Evolutionary conservation across 2,329 filamentous ascomycete species (phyloP), one percentile per base, ranked within the genome.

Genomic region (Diaporthe sp.): DNA sequence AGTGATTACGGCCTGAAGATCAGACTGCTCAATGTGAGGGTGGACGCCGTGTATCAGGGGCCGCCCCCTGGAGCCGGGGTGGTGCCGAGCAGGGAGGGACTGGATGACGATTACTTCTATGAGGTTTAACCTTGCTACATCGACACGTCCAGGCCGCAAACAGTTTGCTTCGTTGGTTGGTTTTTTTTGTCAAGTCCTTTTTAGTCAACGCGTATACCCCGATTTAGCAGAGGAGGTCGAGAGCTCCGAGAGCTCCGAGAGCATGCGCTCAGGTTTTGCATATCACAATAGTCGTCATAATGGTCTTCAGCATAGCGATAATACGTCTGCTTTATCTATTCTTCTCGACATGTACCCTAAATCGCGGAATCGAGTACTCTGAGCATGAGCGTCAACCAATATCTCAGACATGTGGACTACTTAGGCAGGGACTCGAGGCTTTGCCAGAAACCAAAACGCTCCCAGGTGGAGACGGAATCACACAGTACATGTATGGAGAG

Each of bases 31-130:
- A 99, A 98, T 84, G 94, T 99, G 57, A 89, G 95, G 73, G 94
- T 96, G 85, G 95, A 98, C 82, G 94, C 91, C 70, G 88, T 88
- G 8, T 90, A 97, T 82, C 90, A 93, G 61, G 92, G 90, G 34
- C 91, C 91, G 72, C 88, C 88, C 71, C 89, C 89, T n/a, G 94
- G 94, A 55, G 92, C 92, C 7, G 94, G 95, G 20, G 88, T 91
- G 75, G 91, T 98, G 78, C 96, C 97, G 4, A 94, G 92, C 81
- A 88, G 97, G 72, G 94, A 97, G 80, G 96, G 94, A 0, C 84
- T 98, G 79, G 95, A 98, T 83, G 95, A 98, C 79, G 94, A 98
- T 83, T 99, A 97, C 84, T 98, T 94, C 85, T 98, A 97, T 85
- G 94, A 96, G 83, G 89, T 94, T 58, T 94, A 79, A 85, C 13